Base-by-base conservation (phyloP, 176 grass and related monocot genomes). In the Triticum timopheevii region DNA sequence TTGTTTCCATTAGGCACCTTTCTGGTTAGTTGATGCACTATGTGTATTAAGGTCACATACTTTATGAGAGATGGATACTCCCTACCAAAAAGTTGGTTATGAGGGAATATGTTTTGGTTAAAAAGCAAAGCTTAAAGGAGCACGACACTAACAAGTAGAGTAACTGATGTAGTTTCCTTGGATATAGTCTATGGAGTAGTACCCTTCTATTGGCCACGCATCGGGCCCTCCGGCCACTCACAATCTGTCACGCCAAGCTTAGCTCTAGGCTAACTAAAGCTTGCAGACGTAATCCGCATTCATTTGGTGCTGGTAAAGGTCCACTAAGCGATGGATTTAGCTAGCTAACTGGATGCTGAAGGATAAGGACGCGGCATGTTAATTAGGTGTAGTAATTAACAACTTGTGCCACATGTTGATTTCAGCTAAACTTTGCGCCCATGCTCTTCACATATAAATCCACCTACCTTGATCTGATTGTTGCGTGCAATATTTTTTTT, bases 31-130 rank as follows among this genome's bases (percentile, higher is more conserved):
- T 81, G 49, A 45, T 61, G 80, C 80, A 69, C 36, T 56, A 69
- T 39, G 65, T 82, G 8, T 35, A 8, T 35, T 70, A 61, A 40
- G 28, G 54, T 54, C 56, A 67, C 75, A 80, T 30, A 80, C 54
- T 73, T 86, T 77, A 24, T 88, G 69, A 67, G 24, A 65, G 66
- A 86, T 77, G 73, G 74, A 75, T 92, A 79, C 13, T 28, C n/a
- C 62, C 73, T 69, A 84, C 38, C 88, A 76, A 71, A 77, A 88
- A 82, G 70, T 85, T 24, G 8, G 7, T 54, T 27, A 42, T 15
- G 61, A 80, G 47, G 90, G 80, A 86, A 89, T 80, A 89, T 89
- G 87, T 76, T 87, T 80, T 73, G 28, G 17, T 66, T 92, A 80
- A 83, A 59, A 82, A 82, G 71, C 5, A 73, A 73, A 31, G 58